Evolutionary conservation across 768 basidiomycete species (phyloP).

Genomic region (Boletus pseudo-olivaceus): DNA sequence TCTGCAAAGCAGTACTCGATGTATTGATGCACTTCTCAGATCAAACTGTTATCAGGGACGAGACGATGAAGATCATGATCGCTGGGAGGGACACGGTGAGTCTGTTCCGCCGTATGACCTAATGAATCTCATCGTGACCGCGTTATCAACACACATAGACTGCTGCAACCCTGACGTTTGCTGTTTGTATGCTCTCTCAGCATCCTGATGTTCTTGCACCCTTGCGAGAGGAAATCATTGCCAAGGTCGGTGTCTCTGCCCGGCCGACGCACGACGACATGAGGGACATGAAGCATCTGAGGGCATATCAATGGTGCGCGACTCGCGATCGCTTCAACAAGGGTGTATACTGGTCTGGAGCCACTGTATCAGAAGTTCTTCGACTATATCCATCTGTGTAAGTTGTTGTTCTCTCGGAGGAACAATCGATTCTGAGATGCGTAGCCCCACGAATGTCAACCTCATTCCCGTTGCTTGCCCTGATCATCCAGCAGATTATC

Average conservation of each 20-base stretch:
- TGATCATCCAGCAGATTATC: background rate
- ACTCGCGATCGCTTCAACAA: background rate
- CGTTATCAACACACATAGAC: slow-evolving; percentile 18
- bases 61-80: slow-evolving; percentile 28
- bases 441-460: slow-evolving; percentile 25
- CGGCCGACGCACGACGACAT: slow-evolving; percentile 56
- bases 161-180: slow-evolving; percentile 34
- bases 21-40: slow-evolving; percentile 16
- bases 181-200: slow-evolving; percentile 46
- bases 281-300: slow-evolving; percentile 58
- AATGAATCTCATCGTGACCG: background rate
- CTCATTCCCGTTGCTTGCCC: background rate
- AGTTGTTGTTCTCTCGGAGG: background rate
- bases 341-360: background rate
- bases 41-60: slow-evolving; percentile 21
- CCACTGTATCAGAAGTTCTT: slow-evolving; percentile 25
- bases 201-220: slow-evolving; percentile 45
- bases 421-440: background rate
- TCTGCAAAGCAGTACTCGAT: background rate
- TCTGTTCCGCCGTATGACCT: background rate
- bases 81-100: slow-evolving; percentile 43
- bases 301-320: slow-evolving; percentile 57
- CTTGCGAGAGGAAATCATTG: slow-evolving; percentile 55
- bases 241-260: slow-evolving; percentile 44
- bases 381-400: slow-evolving; percentile 32